Conservation (phyloP, 1,139 yeast genomes). For the Groenewaldozyma sp. region DNA sequence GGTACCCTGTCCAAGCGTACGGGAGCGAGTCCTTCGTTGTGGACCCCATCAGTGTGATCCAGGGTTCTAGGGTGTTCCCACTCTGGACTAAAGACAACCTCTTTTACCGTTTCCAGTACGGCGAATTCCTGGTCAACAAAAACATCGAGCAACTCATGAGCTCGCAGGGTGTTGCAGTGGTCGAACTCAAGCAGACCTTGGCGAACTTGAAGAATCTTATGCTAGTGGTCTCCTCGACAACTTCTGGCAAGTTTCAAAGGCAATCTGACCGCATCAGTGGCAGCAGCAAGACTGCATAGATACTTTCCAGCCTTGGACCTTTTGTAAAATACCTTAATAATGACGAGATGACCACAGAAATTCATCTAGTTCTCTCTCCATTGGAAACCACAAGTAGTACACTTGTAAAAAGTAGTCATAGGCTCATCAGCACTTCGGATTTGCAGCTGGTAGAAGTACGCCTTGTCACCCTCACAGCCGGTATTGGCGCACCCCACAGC, state of each 20-base stretch:
- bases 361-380: slow-evolving; percentile 96
- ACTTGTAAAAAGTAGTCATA: slow-evolving; percentile 91
- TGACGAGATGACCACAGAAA: too few relatives aligned
- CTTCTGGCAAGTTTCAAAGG: too few relatives aligned
- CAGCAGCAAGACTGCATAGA: slow-evolving; percentile 60
- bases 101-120: slow-evolving; percentile 45
- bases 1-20: slow-evolving; percentile 42
- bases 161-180: slow-evolving; percentile 26
- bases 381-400: slow-evolving; percentile 86
- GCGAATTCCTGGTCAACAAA: slow-evolving; percentile 38
- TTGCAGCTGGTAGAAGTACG: slow-evolving; percentile 93
- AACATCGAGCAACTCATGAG: slow-evolving; percentile 44
- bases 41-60: slow-evolving; percentile 41
- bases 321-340: background rate
- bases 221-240: slow-evolving; percentile 21
- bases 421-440: slow-evolving; percentile 88
- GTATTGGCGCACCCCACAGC: slow-evolving; percentile 78
- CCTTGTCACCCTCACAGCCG: slow-evolving; percentile 78
- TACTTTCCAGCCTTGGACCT: slow-evolving; percentile 52
- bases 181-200: slow-evolving; percentile 32
- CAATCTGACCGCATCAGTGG: too few relatives aligned
- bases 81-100: slow-evolving; percentile 41
- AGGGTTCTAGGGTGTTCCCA: slow-evolving; percentile 38
- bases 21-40: slow-evolving; percentile 44
- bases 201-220: slow-evolving; percentile 33